phyloP scores from a whole-genome alignment of 345 rosid species.

The Corchorus olitorius region DNA sequence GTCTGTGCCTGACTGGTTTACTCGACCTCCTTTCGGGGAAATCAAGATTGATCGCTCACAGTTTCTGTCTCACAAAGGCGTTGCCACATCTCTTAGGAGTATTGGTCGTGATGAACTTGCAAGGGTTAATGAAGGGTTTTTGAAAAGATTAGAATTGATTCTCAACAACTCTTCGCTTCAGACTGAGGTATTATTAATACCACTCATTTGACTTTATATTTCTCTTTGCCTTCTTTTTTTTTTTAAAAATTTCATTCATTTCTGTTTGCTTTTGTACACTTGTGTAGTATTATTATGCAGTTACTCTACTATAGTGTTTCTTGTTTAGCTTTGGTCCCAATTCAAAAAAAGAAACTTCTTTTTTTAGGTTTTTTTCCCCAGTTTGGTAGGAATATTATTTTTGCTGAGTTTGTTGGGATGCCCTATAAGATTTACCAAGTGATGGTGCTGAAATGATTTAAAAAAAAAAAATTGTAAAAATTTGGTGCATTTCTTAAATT shows the following conservation, averaged over 20 bases:
- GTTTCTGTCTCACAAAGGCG: slow-evolving; percentile 32
- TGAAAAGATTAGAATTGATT: slow-evolving; percentile 33
- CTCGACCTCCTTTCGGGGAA: slow-evolving; percentile 54
- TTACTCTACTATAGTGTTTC: too few species aligned
- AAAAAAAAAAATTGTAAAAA: not conserved
- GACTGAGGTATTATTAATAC: slow-evolving; percentile 36
- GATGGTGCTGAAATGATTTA: too few species aligned
- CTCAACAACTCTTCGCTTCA: slow-evolving; percentile 27
- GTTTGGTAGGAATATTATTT: too few species aligned
- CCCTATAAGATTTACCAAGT: too few species aligned
- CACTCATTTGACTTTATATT: not conserved
- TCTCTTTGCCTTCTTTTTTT: too few species aligned
- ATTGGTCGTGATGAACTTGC: slow-evolving; percentile 52
- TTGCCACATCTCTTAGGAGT: slow-evolving; percentile 50
- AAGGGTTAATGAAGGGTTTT: slow-evolving; percentile 64
- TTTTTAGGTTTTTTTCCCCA: too few species aligned
- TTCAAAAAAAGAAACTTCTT: too few species aligned
- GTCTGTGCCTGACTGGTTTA: slow-evolving; percentile 40
- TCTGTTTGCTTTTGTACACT: too few species aligned
- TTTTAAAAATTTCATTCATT: too few species aligned
- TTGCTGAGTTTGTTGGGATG: too few species aligned
- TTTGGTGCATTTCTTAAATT: not conserved
- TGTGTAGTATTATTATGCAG: too few species aligned
- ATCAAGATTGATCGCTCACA: slow-evolving; percentile 37
- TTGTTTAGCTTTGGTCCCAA: too few species aligned